Conservation (phyloP, 2,329 filamentous ascomycete genomes). For the Coleophoma cylindrospora region DNA sequence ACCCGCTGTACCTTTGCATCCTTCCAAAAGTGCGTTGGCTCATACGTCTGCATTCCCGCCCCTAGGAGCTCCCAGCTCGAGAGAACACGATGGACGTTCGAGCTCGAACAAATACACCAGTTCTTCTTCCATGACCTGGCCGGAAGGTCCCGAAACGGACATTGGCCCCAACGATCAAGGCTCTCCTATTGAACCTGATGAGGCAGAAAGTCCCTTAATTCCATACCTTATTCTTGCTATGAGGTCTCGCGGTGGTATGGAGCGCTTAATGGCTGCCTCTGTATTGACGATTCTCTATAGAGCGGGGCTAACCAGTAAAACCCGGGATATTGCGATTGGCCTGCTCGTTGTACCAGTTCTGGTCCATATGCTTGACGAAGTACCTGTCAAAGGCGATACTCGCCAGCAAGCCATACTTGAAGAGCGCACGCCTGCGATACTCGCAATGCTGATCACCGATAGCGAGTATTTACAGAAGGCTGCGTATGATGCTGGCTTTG, state of each 20-base stretch:
- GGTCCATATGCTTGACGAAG: constrained; percentile 58
- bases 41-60: constrained; percentile 48
- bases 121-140: constrained; percentile 12
- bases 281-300: constrained; percentile 67
- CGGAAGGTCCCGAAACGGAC: constrained; percentile 7
- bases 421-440: constrained; percentile 68
- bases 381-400: constrained; percentile 31
- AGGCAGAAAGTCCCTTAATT: constrained; percentile 65
- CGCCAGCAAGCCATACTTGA: constrained; percentile 45
- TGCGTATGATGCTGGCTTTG: constrained; percentile 65
- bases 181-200: constrained; percentile 40
- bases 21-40: constrained; percentile 27
- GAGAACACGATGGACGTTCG: constrained; percentile 26
- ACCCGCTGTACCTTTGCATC: constrained; percentile 44
- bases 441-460: constrained; percentile 75
- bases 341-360: constrained; percentile 67
- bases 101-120: constrained; percentile 12
- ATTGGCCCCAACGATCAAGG: constrained; percentile 7
- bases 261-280: constrained; percentile 63
- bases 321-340: constrained; percentile 59
- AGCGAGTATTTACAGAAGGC: constrained; percentile 76
- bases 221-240: constrained; percentile 67
- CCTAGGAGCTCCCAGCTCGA: constrained; percentile 37
- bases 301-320: constrained; percentile 58
- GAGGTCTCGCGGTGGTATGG: constrained; percentile 50